Conservation (phyloP, 768 basidiomycete species). For the Candolleomyces eurysporus region DNA sequence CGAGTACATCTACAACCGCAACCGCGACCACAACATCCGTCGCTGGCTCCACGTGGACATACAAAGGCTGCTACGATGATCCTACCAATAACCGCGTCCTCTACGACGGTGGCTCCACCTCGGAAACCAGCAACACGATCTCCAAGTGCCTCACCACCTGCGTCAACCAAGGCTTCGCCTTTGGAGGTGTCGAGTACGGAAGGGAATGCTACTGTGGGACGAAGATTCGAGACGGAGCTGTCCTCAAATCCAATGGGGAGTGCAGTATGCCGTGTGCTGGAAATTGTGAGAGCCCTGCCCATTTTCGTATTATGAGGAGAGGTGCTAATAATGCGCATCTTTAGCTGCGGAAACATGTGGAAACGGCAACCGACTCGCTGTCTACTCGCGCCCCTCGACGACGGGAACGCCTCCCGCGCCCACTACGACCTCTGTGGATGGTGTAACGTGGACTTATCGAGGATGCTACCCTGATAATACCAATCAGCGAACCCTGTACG, state of each 20-base stretch:
- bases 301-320: not conserved
- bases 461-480: conserved; percentile 25
- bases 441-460: conserved; percentile 27
- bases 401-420: not conserved
- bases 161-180: conserved; percentile 21
- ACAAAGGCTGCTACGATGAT: conserved; percentile 20
- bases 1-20: conserved; percentile 16
- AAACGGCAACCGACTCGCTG: conserved; percentile 22
- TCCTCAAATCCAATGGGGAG: conserved; percentile 19
- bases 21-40: conserved; percentile 12
- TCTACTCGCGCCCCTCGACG: conserved; percentile 15
- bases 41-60: conserved; percentile 16
- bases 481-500: not conserved
- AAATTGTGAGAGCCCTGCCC: conserved; percentile 17
- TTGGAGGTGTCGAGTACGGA: conserved; percentile 31
- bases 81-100: not conserved
- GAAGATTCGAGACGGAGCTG: conserved; percentile 20
- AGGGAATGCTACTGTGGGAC: conserved; percentile 31
- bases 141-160: conserved; percentile 27
- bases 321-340: conserved; percentile 13
- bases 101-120: conserved; percentile 1
- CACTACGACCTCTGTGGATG: conserved; percentile 16
- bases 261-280: conserved; percentile 32
- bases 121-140: conserved; percentile 21
- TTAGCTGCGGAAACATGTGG: conserved; percentile 26